Percentiles rank a stretch among this genome's conserved stretches.
Conservation (phyloP, 352 stramenopile species). For the Plasmopara halstedii region DNA sequence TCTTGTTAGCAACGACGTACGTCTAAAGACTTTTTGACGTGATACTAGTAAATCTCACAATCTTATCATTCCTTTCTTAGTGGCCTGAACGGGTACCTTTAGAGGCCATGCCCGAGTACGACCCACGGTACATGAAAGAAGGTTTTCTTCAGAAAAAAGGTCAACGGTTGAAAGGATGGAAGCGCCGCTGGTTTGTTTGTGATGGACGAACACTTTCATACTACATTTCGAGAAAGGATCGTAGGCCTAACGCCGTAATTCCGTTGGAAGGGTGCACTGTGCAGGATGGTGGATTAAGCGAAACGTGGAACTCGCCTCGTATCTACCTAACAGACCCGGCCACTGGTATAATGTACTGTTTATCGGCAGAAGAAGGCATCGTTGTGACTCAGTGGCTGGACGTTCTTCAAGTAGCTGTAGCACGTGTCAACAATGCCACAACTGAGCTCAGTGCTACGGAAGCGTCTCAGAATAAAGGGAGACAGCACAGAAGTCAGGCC, state of each 20-base stretch:
- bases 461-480: conserved; percentile 2
- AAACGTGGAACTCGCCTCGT: conserved; percentile 81
- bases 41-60: neutral
- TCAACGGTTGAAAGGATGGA: conserved; percentile 74
- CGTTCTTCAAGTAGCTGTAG: conserved; percentile 50
- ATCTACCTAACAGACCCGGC: conserved; percentile 77
- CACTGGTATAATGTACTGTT: conserved; percentile 74
- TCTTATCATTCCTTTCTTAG: conserved; percentile 6
- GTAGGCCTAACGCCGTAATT: conserved; percentile 77
- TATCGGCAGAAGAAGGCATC: conserved; percentile 62
- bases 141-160: conserved; percentile 83
- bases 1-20: conserved; percentile 64
- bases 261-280: conserved; percentile 71
- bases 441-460: no score
- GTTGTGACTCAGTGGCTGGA: conserved; percentile 69
- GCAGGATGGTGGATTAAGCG: conserved; percentile 69
- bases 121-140: conserved; percentile 70
- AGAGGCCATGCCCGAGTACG: conserved; percentile 37
- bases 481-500: no score
- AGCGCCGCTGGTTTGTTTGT: conserved; percentile 82
- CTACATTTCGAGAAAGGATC: conserved; percentile 76
- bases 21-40: no score
- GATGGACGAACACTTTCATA: conserved; percentile 73
- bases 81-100: conserved; percentile 56
- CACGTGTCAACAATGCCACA: conserved; percentile 18